Base-by-base conservation (phyloP, 495 filamentous ascomycete species). In the Podospora conica region DNA sequence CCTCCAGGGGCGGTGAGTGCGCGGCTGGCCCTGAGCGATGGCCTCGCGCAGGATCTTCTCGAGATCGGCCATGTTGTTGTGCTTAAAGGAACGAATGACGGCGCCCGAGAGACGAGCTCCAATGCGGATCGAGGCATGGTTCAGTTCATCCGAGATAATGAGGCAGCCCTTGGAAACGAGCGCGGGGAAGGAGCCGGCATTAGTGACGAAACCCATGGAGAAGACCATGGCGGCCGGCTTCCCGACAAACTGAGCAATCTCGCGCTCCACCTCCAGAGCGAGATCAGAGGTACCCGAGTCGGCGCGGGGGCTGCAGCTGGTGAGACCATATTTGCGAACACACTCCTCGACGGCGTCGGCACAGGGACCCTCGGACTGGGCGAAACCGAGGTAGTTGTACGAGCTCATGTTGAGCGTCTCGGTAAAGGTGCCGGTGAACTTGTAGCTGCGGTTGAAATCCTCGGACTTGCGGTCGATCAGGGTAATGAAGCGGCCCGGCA, bases 311-410 rank as follows among this genome's bases (percentile, higher is more conserved):
- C 93, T 97, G 67, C 85, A 86, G 63, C 88, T 81, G 71, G 84
- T 88, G 69, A 97, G 86, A 29, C 93, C 93, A 68, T 95, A 93
- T 74, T 89, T 92, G 74, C 87, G 87, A 67, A 96, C 87, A 48
- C 83, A 82, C 24, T 93, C 90, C 79, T 98, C 95, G 7, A 94
- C 91, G 24, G 90, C 87, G 78, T 98, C 96, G 27, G 96, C 96
- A 76, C 96, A 98, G 48, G 94, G 94, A 18, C 95, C 95, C 72
- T 97, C 93, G 1, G 95, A 98, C 77, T 98, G 96, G 64, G 95
- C 95, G 73, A 98, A 98, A 27, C 95, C 95, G 8, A 98, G 90
- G 70, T 98, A 98, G 73, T 98, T 98, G 84, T 98, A 98, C 4
- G 95, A 98, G 80, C 93, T 97, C 87, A 98, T 87, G 76, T 98